Conservation (phyloP, 805 yeast genomes). For the Brettanomyces sp. region DNA sequence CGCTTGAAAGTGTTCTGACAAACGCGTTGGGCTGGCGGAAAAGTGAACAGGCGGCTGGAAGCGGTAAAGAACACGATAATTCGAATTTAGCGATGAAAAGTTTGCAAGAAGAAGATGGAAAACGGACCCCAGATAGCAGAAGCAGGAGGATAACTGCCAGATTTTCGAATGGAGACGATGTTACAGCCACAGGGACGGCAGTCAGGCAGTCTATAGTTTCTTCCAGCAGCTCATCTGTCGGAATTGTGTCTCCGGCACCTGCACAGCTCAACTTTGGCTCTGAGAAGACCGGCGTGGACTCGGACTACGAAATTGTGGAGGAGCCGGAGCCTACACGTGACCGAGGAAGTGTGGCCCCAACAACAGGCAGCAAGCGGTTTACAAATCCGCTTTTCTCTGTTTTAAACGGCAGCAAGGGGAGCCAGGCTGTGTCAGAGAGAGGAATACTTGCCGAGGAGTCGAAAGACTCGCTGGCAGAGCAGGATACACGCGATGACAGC, state of each 20-base stretch:
- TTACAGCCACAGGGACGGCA: not conserved
- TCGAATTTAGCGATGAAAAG: not conserved
- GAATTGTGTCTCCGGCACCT: no score
- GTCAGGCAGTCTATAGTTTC: no score
- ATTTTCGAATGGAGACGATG: not conserved
- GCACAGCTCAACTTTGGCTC: slow-evolving; percentile 7
- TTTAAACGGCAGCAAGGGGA: no score
- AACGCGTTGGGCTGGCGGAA: slow-evolving; percentile 1
- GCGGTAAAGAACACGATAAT: not conserved
- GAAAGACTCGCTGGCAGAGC: not conserved
- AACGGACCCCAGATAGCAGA: not conserved
- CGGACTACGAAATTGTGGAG: slow-evolving; percentile 1
- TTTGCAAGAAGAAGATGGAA: not conserved
- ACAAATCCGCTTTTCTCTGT: slow-evolving; percentile 1
- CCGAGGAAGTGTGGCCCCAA: no score
- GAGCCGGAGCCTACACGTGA: not conserved
- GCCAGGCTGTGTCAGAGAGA: not conserved
- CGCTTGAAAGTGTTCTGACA: slow-evolving; percentile 2
- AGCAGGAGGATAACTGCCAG: not conserved
- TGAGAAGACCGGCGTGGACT: slow-evolving; percentile 14
- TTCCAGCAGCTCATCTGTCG: no score
- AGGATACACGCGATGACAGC: not conserved
- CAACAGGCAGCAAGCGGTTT: slow-evolving; percentile 1
- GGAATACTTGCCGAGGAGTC: not conserved
- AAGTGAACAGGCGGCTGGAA: not conserved